phyloP scores from a whole-genome alignment of 2,329 filamentous ascomycete genomes.

The Venturia pyrina region DNA sequence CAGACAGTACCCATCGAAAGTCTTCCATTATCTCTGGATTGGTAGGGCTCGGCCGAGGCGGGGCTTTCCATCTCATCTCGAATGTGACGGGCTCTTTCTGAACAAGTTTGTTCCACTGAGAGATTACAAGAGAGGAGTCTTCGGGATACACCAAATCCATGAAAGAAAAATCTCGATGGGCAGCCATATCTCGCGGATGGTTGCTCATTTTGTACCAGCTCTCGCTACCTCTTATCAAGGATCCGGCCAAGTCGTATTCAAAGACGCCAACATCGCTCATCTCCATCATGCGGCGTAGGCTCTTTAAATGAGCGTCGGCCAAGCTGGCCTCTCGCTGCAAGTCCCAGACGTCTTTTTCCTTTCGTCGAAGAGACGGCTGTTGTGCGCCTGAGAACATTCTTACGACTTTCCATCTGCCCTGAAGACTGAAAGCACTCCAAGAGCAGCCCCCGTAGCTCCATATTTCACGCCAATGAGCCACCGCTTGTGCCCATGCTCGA shows the following conservation, averaged over 20 bases:
- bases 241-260: constrained; percentile 21
- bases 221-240: constrained; percentile 21
- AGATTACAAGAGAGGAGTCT: constrained; percentile 20
- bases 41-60: neutral
- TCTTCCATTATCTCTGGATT: constrained; percentile 14
- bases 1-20: constrained; percentile 20
- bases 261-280: constrained; percentile 27
- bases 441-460: constrained; percentile 16
- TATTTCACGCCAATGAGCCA: constrained; percentile 13
- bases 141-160: constrained; percentile 23
- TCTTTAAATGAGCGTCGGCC: constrained; percentile 10
- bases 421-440: constrained; percentile 16
- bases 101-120: constrained; percentile 22
- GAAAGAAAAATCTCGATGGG: constrained; percentile 21
- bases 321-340: constrained; percentile 3
- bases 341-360: constrained; percentile 11
- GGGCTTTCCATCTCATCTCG: constrained; percentile 25
- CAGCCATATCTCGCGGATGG: constrained; percentile 17
- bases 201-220: constrained; percentile 15
- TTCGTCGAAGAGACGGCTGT: constrained; percentile 15
- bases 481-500: constrained; percentile 21
- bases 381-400: constrained; percentile 9
- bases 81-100: constrained; percentile 22
- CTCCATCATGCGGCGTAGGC: constrained; percentile 24
- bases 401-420: constrained; percentile 12